A percentile compares a stretch with the other conserved stretches of the same genome.
Conservation (phyloP, 2,329 filamentous ascomycete species). For the Claviceps spartinae region DNA sequence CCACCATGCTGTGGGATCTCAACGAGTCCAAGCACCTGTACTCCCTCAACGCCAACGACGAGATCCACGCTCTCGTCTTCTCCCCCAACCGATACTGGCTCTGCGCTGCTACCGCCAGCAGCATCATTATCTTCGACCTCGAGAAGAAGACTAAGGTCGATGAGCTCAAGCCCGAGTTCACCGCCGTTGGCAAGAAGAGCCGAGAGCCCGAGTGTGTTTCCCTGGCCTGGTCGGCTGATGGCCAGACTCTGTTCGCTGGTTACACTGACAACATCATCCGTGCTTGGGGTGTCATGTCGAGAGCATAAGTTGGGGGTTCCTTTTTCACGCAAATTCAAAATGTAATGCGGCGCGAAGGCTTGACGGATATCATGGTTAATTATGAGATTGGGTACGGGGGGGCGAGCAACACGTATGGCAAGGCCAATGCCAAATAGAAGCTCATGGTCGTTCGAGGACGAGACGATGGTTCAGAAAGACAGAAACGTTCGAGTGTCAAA, state of each 20-base stretch:
- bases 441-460: conserved; percentile 5
- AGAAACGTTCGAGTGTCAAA: too few species aligned
- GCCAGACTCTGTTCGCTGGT: conserved; percentile 97
- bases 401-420: not conserved
- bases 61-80: conserved; percentile 99
- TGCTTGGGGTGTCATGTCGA: conserved; percentile 94
- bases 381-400: not conserved
- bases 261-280: conserved; percentile 99
- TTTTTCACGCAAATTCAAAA: conserved; percentile 4
- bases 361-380: not conserved
- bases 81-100: conserved; percentile 99
- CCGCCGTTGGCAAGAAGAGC: conserved; percentile 97
- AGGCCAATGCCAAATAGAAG: too few species aligned
- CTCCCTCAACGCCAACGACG: conserved; percentile 97
- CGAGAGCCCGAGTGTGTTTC: conserved; percentile 96
- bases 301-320: conserved; percentile 46
- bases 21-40: conserved; percentile 99
- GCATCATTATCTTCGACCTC: conserved; percentile 99
- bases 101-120: conserved; percentile 90
- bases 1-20: conserved; percentile 99
- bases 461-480: conserved; percentile 18
- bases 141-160: conserved; percentile 99
- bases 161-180: conserved; percentile 97
- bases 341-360: not conserved
- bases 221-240: conserved; percentile 95